Evolutionary conservation across 495 filamentous ascomycete species (phyloP), one percentile per base, ranked within the genome.

Genomic region (Penicillium canariense): DNA sequence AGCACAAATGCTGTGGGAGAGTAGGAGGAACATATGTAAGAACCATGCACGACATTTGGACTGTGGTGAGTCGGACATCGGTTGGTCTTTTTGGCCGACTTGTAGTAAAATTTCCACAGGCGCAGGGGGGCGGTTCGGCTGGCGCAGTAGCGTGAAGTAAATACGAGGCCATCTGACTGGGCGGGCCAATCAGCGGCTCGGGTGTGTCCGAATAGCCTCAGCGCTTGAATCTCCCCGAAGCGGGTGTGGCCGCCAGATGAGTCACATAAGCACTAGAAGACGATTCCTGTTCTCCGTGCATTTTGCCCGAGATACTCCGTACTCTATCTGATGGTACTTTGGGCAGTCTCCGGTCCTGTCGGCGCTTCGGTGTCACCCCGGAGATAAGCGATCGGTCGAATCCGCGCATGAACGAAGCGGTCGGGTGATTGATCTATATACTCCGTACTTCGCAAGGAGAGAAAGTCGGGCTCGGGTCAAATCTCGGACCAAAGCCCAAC

Each of bases 101-200:
- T 45, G 27, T 34, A 17, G 18, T 22, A 20, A 39, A 39, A 20
- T 27, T 44, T 44, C 12, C 26, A 7, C 7, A n/a, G 42, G 26
- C 42, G 26, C 42, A 44, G 25, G 42, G 42, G 26, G 5, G 42
- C 0, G 26, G n/a, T 44, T 17, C 42, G 42, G 42, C 23, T 44
- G 42, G 42, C 26, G 42, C 42, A 44, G 42, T 44, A 44, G 42
- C 42, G 42, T 44, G 42, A 44, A 44, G 42, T 22, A 27, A 27
- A 44, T 44, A 44, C 42, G 42, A 44, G 42, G 20, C 23, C 14
- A 23, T 20, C 25, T n/a, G 25, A 9, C 20, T 15, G 15, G 28
- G 27, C 32, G 8, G 17, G 23, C 45, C 45, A 48, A 48, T 48
- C 45, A 48, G 26, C 9, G 11, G 11, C 27, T 32, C 10, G 11